These are phyloP conservation scores for Puccinia novopanici DNA, from an alignment of 1,284 basidiomycete species.

Conservation along the genomic window DNA sequence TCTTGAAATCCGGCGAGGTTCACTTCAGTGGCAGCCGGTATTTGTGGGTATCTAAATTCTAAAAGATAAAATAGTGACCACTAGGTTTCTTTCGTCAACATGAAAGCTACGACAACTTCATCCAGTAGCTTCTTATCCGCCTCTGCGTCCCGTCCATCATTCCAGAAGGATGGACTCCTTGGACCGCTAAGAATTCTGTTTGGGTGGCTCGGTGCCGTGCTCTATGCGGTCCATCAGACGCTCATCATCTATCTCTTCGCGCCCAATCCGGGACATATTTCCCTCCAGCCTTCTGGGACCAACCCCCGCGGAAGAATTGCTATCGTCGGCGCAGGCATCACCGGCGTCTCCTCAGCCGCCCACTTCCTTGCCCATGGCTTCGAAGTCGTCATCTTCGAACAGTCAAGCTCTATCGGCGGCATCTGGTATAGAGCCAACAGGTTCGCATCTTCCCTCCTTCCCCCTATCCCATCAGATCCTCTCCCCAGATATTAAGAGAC, in stretches of 20 bases:
- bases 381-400: conserved; percentile 46
- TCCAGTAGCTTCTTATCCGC: too few relatives aligned
- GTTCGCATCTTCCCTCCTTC: neutral
- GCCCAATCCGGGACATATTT: neutral
- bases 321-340: conserved; percentile 48
- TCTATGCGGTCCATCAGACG: conserved; percentile 14
- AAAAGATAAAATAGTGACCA: too few relatives aligned
- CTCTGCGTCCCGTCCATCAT: neutral
- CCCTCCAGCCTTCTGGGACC: neutral
- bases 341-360: conserved; percentile 45
- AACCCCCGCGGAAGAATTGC: conserved; percentile 43
- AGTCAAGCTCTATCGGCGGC: conserved; percentile 17
- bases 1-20: too few relatives aligned
- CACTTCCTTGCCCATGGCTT: conserved; percentile 42
- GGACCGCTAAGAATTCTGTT: neutral
- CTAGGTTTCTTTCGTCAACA: too few relatives aligned
- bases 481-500: too few relatives aligned
- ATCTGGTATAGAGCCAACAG: conserved; percentile 45
- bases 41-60: too few relatives aligned
- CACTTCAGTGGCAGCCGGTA: too few relatives aligned
- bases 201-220: neutral
- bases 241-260: conserved; percentile 28
- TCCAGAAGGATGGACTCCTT: neutral
- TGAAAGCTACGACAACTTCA: too few relatives aligned
- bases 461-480: neutral